phyloP scores from a whole-genome alignment of 345 rosid genomes.

The Syzygium oleosum region DNA sequence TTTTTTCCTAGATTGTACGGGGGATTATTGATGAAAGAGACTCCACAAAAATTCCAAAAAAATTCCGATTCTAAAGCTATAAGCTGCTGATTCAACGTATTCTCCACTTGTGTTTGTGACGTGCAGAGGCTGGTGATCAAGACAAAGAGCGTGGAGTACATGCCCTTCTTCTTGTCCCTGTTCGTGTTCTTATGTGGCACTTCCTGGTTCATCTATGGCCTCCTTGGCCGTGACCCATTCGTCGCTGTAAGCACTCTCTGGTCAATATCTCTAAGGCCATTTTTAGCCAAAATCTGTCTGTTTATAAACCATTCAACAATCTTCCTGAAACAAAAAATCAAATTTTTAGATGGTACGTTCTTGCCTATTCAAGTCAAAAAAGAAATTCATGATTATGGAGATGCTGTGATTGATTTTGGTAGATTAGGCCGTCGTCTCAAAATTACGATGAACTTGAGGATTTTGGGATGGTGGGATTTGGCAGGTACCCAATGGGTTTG shows the following conservation, averaged over 20 bases:
- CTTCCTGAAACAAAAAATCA: background rate
- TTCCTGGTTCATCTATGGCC: slow-evolving; percentile 86
- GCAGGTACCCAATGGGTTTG: slow-evolving; percentile 95
- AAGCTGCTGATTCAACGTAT: background rate
- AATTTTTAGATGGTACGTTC: background rate
- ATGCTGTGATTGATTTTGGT: background rate
- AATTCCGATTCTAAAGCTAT: background rate
- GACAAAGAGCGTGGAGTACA: slow-evolving; percentile 91
- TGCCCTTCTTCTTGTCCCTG: slow-evolving; percentile 94
- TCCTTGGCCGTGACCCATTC: slow-evolving; percentile 80
- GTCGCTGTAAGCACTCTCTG: slow-evolving; percentile 46
- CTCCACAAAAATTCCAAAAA: background rate
- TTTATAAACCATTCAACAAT: background rate
- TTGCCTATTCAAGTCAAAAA: background rate
- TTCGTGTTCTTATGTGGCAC: slow-evolving; percentile 94
- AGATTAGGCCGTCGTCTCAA: background rate
- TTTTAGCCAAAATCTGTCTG: background rate
- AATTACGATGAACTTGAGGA: background rate
- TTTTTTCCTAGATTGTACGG: background rate
- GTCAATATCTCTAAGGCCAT: too few species aligned
- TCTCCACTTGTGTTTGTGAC: background rate
- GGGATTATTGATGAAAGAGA: background rate
- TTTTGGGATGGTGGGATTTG: background rate
- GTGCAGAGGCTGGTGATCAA: slow-evolving; percentile 81
- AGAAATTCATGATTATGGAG: background rate